A percentile compares a stretch with the other conserved stretches of the same genome.
These are phyloP conservation scores for Scytalidium sp. DNA, from an alignment of 2,329 filamentous ascomycete species.

Conservation along the genomic window DNA sequence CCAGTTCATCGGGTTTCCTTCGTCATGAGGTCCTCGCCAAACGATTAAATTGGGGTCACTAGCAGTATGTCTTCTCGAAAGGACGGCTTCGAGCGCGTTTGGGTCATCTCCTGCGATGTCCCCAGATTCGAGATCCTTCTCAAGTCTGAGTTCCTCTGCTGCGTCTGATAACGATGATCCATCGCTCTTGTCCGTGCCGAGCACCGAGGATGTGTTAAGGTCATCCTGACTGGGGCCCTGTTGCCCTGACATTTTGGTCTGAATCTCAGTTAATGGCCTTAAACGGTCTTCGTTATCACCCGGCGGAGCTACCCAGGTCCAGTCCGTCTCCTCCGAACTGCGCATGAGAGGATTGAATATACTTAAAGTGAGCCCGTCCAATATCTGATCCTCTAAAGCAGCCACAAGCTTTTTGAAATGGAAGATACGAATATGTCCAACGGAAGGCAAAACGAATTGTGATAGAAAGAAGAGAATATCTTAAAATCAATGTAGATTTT, in stretches of 20 bases:
- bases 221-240: background rate
- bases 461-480: too few relatives aligned
- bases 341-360: too few relatives aligned
- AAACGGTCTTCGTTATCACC: background rate
- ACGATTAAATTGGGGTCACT: conserved; percentile 15
- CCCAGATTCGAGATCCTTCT: background rate
- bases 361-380: too few relatives aligned
- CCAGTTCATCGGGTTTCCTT: conserved; percentile 22
- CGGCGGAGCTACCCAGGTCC: background rate
- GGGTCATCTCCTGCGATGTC: background rate
- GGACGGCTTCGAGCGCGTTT: background rate
- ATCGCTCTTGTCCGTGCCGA: background rate
- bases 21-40: conserved; percentile 22
- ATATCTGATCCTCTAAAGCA: too few relatives aligned
- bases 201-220: background rate
- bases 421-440: too few relatives aligned
- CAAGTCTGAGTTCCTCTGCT: background rate
- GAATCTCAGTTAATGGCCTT: background rate
- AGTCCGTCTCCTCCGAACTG: background rate
- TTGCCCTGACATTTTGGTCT: background rate
- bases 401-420: too few relatives aligned
- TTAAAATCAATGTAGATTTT: too few relatives aligned
- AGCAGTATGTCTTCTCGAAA: background rate
- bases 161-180: background rate
- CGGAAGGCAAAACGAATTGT: too few relatives aligned